phyloP scores from a whole-genome alignment of 2,329 filamentous ascomycete species.

The Cucurbitaria berberidis region DNA sequence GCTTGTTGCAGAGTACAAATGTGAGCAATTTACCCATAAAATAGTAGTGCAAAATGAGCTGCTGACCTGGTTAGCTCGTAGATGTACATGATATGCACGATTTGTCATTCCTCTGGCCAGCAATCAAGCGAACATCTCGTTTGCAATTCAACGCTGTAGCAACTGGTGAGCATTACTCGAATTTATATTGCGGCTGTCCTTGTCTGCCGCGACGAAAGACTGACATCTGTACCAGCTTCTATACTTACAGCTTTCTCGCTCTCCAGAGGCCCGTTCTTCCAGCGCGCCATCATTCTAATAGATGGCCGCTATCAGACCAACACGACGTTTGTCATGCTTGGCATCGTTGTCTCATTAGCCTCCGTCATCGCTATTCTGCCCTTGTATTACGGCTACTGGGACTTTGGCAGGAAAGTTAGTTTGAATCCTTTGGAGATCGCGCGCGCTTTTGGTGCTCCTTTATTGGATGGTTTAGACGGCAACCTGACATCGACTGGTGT shows the following conservation, averaged over 20 bases:
- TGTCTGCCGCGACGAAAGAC: too few relatives aligned
- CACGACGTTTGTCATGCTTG: constrained; percentile 13
- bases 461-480: constrained; percentile 35
- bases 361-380: constrained; percentile 25
- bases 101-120: constrained; percentile 19
- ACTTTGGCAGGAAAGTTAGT: constrained; percentile 34
- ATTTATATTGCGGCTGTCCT: not conserved
- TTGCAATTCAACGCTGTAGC: constrained; percentile 19
- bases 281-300: constrained; percentile 14
- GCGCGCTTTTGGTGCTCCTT: constrained; percentile 39
- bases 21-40: constrained; percentile 8
- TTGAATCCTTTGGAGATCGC: constrained; percentile 43
- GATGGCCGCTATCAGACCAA: not conserved
- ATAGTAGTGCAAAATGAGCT: not conserved
- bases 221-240: not conserved
- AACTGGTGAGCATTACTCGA: not conserved
- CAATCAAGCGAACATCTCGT: constrained; percentile 14
- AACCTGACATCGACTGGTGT: constrained; percentile 27
- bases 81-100: constrained; percentile 26
- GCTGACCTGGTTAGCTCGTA: not conserved
- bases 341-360: constrained; percentile 16
- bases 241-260: constrained; percentile 18
- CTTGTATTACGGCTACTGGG: constrained; percentile 37
- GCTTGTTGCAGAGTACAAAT: constrained; percentile 21
- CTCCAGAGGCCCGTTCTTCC: constrained; percentile 27